Evolutionary conservation across 179 eudicot genomes (phyloP), one percentile per base, ranked within the genome.

Genomic region (Camellia oleifera): DNA sequence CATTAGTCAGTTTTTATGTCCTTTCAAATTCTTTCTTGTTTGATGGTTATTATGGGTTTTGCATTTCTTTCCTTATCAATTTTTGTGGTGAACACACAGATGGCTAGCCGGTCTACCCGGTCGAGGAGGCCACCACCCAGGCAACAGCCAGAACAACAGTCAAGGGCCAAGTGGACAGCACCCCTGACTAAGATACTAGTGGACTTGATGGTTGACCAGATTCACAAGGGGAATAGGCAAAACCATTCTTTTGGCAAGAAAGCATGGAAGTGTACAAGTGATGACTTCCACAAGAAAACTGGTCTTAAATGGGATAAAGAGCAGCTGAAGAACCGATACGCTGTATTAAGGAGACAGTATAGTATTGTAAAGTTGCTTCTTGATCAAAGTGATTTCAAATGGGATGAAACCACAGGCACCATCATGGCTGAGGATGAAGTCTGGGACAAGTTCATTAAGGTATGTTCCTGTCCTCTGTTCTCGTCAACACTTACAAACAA

Each of bases 111-210:
- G 32, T 65, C 91, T 23, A 85, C 91, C 15, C 84, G 92, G 78
- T 85, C 84, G 70, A 88, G 88, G 78, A 88, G 81, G 80, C 74
- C 77, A 75, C 83, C 83, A 20, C 72, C 81, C 20, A 53, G 56
- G 82, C 90, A 84, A 79, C 85, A 83, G 53, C 82, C 80, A 70
- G 92, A 87, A 73, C 88, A 83, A 70, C 87, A 82, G 75, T 75
- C 83, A 9, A 90, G 95, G 83, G 93, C 95, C 7, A 91, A 87
- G 80, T 93, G 97, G 97, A 91, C 95, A 78, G 23, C 81, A 5
- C 32, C 88, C 40, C 88, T 93, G 54, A 90, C 91, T 7, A 87
- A 88, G 85, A 81, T 88, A 44, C 85, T 93, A 70, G 92, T 82
- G 18, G 92, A 91, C 74, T 77, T 93, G 88, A 82, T 91, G 97